Evolutionary conservation across 371 early-diverging fungal genomes (phyloP).

Genomic region (Nematocida sp.): DNA sequence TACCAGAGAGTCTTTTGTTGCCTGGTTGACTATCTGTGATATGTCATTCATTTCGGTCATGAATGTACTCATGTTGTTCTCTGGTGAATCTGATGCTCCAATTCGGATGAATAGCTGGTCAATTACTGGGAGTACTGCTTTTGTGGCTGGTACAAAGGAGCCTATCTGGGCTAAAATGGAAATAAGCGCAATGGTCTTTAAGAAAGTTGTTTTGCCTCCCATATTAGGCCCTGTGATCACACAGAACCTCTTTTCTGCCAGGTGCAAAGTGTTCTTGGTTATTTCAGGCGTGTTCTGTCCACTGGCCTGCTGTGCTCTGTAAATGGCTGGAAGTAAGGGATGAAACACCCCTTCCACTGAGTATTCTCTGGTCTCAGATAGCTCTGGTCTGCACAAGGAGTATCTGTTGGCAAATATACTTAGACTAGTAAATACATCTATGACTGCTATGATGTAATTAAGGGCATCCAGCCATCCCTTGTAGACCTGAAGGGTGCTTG

Average conservation of each 20-base stretch:
- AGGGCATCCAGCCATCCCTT: constrained; percentile 53
- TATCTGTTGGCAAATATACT: constrained; percentile 50
- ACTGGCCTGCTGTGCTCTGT: constrained; percentile 69
- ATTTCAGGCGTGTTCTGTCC: constrained; percentile 2
- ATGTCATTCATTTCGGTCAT: constrained; percentile 82
- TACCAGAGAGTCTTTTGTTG: constrained; percentile 72
- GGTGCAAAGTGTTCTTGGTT: constrained; percentile 13
- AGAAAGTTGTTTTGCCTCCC: constrained; percentile 75
- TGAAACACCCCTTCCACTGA: constrained; percentile 51
- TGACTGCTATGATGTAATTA: constrained; percentile 59
- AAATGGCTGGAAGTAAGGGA: constrained; percentile 58
- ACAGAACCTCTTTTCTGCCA: constrained; percentile 71
- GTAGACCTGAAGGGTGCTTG: constrained; percentile 22
- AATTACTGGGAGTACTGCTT: constrained; percentile 74
- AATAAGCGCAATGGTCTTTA: constrained; percentile 78
- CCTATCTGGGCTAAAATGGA: constrained; percentile 84
- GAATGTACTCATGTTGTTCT: constrained; percentile 75
- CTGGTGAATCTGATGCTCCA: constrained; percentile 88
- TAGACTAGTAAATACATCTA: constrained; percentile 60
- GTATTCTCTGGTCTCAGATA: not conserved
- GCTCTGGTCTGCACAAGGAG: constrained; percentile 27
- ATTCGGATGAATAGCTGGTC: constrained; percentile 82
- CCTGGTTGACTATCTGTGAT: constrained; percentile 72
- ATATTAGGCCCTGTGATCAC: constrained; percentile 92
- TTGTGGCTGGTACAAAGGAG: constrained; percentile 77